Evolutionary conservation across 31 red algal species (phyloP), one percentile per base, ranked within the genome.

Genomic region (Asparagopsis taxiformis): DNA sequence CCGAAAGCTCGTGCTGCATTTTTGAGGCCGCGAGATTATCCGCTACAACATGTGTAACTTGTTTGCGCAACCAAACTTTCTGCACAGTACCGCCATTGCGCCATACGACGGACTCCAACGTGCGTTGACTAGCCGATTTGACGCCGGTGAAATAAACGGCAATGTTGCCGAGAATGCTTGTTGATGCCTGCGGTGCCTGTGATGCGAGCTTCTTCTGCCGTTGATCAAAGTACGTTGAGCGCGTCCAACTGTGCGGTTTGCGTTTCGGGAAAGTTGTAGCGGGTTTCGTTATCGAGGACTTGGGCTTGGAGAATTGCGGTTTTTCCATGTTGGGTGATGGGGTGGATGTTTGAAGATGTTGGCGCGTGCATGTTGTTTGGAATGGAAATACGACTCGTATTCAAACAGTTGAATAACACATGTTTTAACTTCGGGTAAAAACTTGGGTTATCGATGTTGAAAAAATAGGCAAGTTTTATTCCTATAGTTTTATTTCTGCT

Each of bases 71-170:
- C 65, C 65, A 78, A 25, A 72, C 55, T 35, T 65, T 64, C 32
- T 55, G 16, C 8, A 85, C 80, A 43, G 35, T 49, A 44, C 85
- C 85, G 48, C 85, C 85, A 51, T 73, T 78, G 26, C 60, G 64
- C 73, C 74, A 79, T 1, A 89, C 68, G 65, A 79, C 26, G 2
- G 62, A 37, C 28, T 73, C 74, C 15, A 89, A 34, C 50, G 33
- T 57, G 28, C 68, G 75, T 59, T 89, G 85, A 43, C 82, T 75
- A 36, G 50, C 66, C 26, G 55, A 63, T 23, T 65, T 59, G 20
- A 78, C 68, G 41, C 74, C 74, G 50, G 85, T 89, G 50, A 89
- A 89, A 59, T 89, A 89, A 20, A 79, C 63, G 38, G 55, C 39
- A 20, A 78, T 36, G 57, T 63, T 63, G 10, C 66, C 36, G 31